phyloP scores from a whole-genome alignment of 2,329 filamentous ascomycete genomes.

The Cadophora luteo-olivacea region DNA sequence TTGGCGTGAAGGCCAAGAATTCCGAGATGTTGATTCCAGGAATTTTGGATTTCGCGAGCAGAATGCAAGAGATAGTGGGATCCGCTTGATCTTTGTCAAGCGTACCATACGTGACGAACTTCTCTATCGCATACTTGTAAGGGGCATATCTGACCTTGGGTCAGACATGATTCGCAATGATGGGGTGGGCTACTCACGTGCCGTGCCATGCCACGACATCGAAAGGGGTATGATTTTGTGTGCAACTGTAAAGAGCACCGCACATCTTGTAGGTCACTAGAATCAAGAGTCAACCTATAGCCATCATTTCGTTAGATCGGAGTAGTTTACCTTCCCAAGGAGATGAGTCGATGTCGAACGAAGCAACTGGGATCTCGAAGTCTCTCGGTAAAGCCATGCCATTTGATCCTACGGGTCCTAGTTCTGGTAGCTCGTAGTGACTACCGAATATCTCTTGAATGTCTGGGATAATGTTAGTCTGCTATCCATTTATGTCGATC shows the following conservation, averaged over 20 bases:
- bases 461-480: conserved; percentile 40
- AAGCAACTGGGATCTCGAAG: conserved; percentile 66
- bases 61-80: too few species aligned
- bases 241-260: conserved; percentile 46
- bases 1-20: too few species aligned
- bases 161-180: too few species aligned
- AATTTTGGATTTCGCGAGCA: too few species aligned
- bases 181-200: too few species aligned
- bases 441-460: conserved; percentile 70
- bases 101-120: too few species aligned
- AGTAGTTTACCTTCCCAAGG: conserved; percentile 51
- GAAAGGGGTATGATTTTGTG: conserved; percentile 73
- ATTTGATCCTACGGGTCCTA: conserved; percentile 69
- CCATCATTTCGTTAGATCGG: not conserved
- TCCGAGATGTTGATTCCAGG: too few species aligned
- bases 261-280: conserved; percentile 46
- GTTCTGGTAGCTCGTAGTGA: conserved; percentile 67
- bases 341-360: conserved; percentile 52
- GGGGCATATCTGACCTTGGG: too few species aligned
- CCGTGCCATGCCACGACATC: conserved; percentile 77
- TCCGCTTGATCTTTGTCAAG: too few species aligned
- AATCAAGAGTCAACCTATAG: conserved; percentile 42
- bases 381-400: conserved; percentile 68
- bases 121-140: too few species aligned
- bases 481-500: too few species aligned